phyloP scores from a whole-genome alignment of 345 rosid species.

The Ceriops tagal region DNA sequence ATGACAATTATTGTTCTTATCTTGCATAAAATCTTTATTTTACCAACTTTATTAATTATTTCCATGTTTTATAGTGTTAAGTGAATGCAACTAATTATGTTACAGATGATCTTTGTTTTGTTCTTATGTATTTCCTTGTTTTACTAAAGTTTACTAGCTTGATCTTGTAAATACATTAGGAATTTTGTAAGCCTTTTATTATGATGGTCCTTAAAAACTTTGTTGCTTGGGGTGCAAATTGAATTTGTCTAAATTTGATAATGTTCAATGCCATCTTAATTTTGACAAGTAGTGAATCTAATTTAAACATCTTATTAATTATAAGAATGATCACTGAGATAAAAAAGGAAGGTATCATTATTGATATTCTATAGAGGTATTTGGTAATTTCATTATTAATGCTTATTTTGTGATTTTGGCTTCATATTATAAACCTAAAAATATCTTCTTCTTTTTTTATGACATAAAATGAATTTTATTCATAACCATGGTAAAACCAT shows the following conservation, averaged over 20 bases:
- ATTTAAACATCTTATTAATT: slow-evolving; percentile 88
- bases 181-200: slow-evolving; percentile 77
- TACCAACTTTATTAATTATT: slow-evolving; percentile 36
- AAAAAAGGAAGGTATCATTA: slow-evolving; percentile 44
- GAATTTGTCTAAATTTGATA: slow-evolving; percentile 86
- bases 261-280: slow-evolving; percentile 88
- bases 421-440: background rate
- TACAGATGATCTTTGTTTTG: background rate
- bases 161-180: slow-evolving; percentile 59
- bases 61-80: slow-evolving; percentile 74
- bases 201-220: slow-evolving; percentile 87
- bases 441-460: too few species aligned
- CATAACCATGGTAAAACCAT: too few species aligned
- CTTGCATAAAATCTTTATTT: too few species aligned
- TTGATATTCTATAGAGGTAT: slow-evolving; percentile 38
- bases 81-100: slow-evolving; percentile 23
- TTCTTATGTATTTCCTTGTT: background rate
- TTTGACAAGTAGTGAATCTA: slow-evolving; percentile 93
- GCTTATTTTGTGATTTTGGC: background rate
- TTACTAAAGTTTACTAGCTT: slow-evolving; percentile 2
- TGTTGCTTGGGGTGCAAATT: slow-evolving; percentile 87
- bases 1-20: slow-evolving; percentile 49
- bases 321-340: slow-evolving; percentile 71
- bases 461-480: too few species aligned
- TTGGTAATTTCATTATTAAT: background rate